These are phyloP conservation scores for Vairimorpha ceranae DNA, from an alignment of 371 early-diverging fungal species.

Conservation along the genomic window DNA sequence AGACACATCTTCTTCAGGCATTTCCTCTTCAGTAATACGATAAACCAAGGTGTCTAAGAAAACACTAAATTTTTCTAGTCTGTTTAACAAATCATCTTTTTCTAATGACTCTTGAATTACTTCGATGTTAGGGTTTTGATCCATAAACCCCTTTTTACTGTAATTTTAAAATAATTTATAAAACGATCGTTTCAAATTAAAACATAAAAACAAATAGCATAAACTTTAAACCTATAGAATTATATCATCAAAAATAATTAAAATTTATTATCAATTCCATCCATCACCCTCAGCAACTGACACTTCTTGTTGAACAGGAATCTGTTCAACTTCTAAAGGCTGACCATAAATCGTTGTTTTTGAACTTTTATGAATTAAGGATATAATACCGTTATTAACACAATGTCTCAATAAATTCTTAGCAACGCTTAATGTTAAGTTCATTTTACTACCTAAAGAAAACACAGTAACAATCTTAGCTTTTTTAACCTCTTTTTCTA, in stretches of 20 bases:
- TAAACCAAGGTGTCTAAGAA: background rate
- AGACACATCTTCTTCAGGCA: background rate
- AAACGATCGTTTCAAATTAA: background rate
- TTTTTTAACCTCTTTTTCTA: slow-evolving; percentile 54
- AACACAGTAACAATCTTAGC: slow-evolving; percentile 50
- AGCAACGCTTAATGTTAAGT: slow-evolving; percentile 52
- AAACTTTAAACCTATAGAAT: background rate
- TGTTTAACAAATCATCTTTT: slow-evolving; percentile 3
- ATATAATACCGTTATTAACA: slow-evolving; percentile 38
- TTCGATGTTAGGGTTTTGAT: background rate
- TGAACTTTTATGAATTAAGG: slow-evolving; percentile 30
- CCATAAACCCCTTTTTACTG: background rate
- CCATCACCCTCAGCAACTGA: background rate
- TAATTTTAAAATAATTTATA: background rate
- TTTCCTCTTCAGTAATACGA: background rate
- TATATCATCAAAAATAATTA: background rate
- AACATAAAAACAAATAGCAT: background rate
- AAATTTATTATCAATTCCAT: slow-evolving; percentile 2
- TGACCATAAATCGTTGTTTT: slow-evolving; percentile 45
- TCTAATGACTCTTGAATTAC: background rate
- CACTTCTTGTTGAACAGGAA: slow-evolving; percentile 15
- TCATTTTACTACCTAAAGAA: slow-evolving; percentile 44
- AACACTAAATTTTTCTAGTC: slow-evolving; percentile 13
- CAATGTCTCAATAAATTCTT: slow-evolving; percentile 49
- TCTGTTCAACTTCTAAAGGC: slow-evolving; percentile 25